Conservation (phyloP, 2,329 filamentous ascomycete species). For the Fusarium setosum region DNA sequence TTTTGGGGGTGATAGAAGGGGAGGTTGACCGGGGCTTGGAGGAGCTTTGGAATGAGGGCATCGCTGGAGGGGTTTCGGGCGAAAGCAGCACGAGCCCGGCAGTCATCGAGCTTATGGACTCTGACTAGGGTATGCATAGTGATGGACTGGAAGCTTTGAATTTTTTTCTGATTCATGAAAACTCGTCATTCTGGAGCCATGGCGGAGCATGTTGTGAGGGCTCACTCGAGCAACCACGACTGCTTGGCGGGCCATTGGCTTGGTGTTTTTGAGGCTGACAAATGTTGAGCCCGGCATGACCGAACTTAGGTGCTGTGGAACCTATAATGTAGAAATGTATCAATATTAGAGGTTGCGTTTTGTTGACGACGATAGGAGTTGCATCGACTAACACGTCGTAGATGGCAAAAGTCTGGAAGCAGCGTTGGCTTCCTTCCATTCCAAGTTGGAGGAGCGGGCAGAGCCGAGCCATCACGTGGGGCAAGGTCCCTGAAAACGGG, state of each 20-base stretch:
- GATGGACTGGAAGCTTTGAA: slow-evolving; percentile 7
- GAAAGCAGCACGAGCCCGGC: slow-evolving; percentile 34
- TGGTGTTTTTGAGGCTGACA: background rate
- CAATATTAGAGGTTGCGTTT: background rate
- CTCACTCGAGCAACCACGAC: slow-evolving; percentile 25
- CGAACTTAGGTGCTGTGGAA: background rate
- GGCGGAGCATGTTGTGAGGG: slow-evolving; percentile 6
- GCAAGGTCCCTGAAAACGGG: slow-evolving; percentile 10
- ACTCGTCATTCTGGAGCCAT: slow-evolving; percentile 22
- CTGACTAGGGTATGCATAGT: slow-evolving; percentile 34
- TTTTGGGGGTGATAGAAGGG: slow-evolving; percentile 55
- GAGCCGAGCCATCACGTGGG: slow-evolving; percentile 36
- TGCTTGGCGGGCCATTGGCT: slow-evolving; percentile 6
- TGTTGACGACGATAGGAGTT: no score
- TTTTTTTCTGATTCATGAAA: slow-evolving; percentile 15
- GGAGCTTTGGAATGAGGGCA: slow-evolving; percentile 55
- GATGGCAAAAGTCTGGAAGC: slow-evolving; percentile 1
- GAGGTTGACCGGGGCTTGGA: slow-evolving; percentile 53
- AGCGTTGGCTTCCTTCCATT: slow-evolving; percentile 1
- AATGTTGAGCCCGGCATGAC: background rate
- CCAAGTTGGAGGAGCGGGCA: slow-evolving; percentile 1
- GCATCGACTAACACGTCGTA: no score
- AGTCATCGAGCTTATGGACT: slow-evolving; percentile 42
- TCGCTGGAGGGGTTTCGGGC: slow-evolving; percentile 29
- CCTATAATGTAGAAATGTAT: background rate